Evolutionary conservation across 441 rosid species (phyloP).

Genomic region (Populus hybrid): DNA sequence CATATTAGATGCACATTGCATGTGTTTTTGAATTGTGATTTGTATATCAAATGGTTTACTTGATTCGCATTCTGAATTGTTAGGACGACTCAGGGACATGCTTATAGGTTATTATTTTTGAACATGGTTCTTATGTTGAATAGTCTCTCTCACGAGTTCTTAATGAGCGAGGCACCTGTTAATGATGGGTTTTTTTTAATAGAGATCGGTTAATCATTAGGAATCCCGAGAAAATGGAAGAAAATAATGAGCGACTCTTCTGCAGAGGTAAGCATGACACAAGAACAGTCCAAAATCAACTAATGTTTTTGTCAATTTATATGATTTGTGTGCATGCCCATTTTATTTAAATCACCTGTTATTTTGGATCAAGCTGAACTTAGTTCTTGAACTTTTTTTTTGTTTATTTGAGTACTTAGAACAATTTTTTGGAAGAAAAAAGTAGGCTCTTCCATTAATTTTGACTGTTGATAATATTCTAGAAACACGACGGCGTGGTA

Average conservation of each 20-base stretch:
- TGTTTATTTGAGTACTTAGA: not conserved
- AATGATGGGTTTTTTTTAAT: not conserved
- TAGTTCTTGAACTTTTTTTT: not conserved
- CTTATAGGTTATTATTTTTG: not conserved
- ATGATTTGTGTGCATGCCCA: not conserved
- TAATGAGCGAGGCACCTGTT: not conserved
- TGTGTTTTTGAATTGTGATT: not conserved
- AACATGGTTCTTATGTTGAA: too few relatives aligned
- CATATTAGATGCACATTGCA: not conserved
- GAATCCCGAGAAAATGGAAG: not conserved
- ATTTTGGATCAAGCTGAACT: not conserved
- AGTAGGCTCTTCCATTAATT: not conserved
- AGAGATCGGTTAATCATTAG: not conserved
- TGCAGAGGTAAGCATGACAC: not conserved
- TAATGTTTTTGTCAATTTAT: not conserved
- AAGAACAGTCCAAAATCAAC: not conserved
- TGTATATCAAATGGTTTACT: not conserved
- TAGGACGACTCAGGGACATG: not conserved
- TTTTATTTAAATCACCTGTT: not conserved
- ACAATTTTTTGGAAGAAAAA: not conserved
- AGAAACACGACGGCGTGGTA: not conserved
- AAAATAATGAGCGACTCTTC: not conserved
- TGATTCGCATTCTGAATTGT: not conserved
- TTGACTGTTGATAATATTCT: not conserved
- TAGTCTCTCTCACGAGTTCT: too few relatives aligned